A percentile compares a stretch with the other conserved stretches of the same genome.
Evolutionary conservation across 176 grass and related monocot genomes (phyloP).

Genomic region (Eremochloa ophiuroides): DNA sequence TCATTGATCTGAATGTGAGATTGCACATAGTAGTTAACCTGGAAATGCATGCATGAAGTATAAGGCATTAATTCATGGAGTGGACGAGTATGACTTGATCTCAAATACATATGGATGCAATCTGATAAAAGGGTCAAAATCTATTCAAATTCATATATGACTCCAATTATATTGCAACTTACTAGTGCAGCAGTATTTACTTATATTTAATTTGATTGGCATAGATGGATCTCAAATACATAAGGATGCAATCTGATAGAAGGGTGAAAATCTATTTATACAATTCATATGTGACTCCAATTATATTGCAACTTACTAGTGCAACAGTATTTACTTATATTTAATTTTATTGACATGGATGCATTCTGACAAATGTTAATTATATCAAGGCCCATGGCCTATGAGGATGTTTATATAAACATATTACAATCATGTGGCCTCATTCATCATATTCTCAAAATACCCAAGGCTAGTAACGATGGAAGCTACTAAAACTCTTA

Average conservation of each 20-base stretch:
- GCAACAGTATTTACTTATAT: not conserved
- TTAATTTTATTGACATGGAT: not conserved
- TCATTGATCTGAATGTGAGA: slow-evolving; percentile 98
- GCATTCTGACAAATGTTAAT: slow-evolving; percentile 2
- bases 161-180: not conserved
- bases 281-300: slow-evolving; percentile 9
- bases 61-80: not conserved
- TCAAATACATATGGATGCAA: slow-evolving; percentile 1
- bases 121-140: slow-evolving; percentile 6
- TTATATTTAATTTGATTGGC: not conserved
- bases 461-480: not conserved
- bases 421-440: not conserved
- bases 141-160: slow-evolving; percentile 23
- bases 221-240: slow-evolving; percentile 16
- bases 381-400: not conserved
- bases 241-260: slow-evolving; percentile 15
- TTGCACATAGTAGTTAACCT: slow-evolving; percentile 90
- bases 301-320: not conserved
- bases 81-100: not conserved
- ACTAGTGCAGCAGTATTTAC: not conserved
- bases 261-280: slow-evolving; percentile 5
- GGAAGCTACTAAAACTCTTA: slow-evolving; percentile 2
- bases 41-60: slow-evolving; percentile 35
- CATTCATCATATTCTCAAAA: not conserved
- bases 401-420: not conserved